Percentiles rank a stretch among this genome's conserved stretches.
These are phyloP conservation scores for Lactuca sativa DNA, from an alignment of 129 eudicot genomes.

Conservation along the genomic window DNA sequence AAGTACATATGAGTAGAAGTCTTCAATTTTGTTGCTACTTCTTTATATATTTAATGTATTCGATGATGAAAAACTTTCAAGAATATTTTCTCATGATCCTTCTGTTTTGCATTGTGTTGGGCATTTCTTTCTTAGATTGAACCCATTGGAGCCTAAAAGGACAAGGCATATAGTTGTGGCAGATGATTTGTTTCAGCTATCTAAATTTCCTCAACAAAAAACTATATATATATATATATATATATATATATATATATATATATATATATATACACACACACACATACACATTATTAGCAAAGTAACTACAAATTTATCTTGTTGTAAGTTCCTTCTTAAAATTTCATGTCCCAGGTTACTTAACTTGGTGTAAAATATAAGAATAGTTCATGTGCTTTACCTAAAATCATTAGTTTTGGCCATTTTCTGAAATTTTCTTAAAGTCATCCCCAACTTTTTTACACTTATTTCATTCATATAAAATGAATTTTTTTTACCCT, in stretches of 20 bases:
- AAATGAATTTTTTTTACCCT: too few relatives aligned
- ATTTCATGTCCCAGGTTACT: slow-evolving; percentile 1
- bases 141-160: slow-evolving; percentile 68
- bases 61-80: slow-evolving; percentile 34
- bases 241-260: too few relatives aligned
- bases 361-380: not conserved
- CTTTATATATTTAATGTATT: not conserved
- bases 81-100: slow-evolving; percentile 82
- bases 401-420: too few relatives aligned
- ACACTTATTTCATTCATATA: too few relatives aligned
- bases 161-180: slow-evolving; percentile 64
- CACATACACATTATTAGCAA: slow-evolving; percentile 37
- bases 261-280: too few relatives aligned
- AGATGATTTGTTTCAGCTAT: slow-evolving; percentile 86
- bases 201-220: slow-evolving; percentile 63
- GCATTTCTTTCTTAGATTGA: slow-evolving; percentile 71
- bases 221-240: slow-evolving; percentile 23
- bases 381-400: too few relatives aligned
- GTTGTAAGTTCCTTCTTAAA: slow-evolving; percentile 57
- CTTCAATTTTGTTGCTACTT: slow-evolving; percentile 5
- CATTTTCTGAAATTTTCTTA: too few relatives aligned
- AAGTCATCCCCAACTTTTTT: too few relatives aligned
- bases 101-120: slow-evolving; percentile 78
- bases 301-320: slow-evolving; percentile 63
- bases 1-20: slow-evolving; percentile 10